These are phyloP conservation scores for Remersonia thermophila DNA, from an alignment of 2,329 filamentous ascomycete genomes.

Conservation along the genomic window DNA sequence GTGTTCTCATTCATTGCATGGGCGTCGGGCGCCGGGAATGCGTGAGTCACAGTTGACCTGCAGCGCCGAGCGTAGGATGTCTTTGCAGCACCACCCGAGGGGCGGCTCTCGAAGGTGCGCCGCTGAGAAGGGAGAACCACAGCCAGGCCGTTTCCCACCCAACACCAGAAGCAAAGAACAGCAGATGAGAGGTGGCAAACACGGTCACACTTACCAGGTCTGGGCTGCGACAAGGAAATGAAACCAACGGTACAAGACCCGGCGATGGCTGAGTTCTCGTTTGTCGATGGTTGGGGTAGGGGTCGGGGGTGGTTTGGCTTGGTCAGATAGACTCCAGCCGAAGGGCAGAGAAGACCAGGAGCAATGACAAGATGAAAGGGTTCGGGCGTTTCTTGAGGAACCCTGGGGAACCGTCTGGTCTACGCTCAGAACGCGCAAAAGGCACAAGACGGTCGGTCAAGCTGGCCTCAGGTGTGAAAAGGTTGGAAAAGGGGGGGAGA, in stretches of 20 bases:
- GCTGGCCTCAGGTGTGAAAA: conserved; percentile 14
- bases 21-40: conserved; percentile 5
- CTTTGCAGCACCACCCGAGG: conserved; percentile 2
- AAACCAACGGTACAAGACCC: too few relatives aligned
- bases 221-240: too few relatives aligned
- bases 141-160: not conserved
- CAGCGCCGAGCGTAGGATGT: conserved; percentile 10
- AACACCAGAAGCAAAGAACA: not conserved
- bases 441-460: conserved; percentile 1
- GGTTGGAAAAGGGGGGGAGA: conserved; percentile 2
- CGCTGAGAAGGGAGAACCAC: not conserved
- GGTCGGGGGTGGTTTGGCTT: not conserved
- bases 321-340: conserved; percentile 7
- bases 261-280: too few relatives aligned
- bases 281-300: too few relatives aligned
- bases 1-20: conserved; percentile 9
- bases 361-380: not conserved
- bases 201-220: too few relatives aligned
- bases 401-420: conserved; percentile 4
- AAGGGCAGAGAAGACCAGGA: conserved; percentile 11
- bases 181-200: conserved; percentile 2
- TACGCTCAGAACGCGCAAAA: conserved; percentile 4
- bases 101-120: conserved; percentile 3
- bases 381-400: not conserved
- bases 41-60: conserved; percentile 17